Evolutionary conservation across 2,329 filamentous ascomycete genomes (phyloP).

Genomic region (Paracamarosporium sp.): DNA sequence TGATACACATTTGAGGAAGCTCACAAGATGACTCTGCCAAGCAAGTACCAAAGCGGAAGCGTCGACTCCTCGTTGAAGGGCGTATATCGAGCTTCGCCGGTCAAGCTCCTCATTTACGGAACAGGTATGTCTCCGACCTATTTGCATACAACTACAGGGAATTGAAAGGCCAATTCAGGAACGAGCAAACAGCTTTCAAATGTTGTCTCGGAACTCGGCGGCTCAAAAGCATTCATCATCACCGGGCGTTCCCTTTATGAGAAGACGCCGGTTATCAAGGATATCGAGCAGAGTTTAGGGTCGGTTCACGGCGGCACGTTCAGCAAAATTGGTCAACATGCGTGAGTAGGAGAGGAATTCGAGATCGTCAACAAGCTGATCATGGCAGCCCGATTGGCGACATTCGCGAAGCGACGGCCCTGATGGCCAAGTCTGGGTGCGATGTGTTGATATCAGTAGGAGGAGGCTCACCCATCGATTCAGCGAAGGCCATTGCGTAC

Average conservation of each 20-base stretch:
- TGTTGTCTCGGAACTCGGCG: conserved; percentile 41
- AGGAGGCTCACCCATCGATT: conserved; percentile 62
- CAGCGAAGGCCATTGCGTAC: conserved; percentile 48
- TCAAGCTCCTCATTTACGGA: conserved; percentile 48
- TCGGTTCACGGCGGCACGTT: conserved; percentile 60
- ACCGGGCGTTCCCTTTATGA: conserved; percentile 61
- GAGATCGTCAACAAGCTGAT: conserved; percentile 15
- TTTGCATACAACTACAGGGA: background rate
- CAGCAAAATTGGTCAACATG: conserved; percentile 62
- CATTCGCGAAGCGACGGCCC: conserved; percentile 41
- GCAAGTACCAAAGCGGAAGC: conserved; percentile 42
- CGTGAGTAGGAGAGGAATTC: conserved; percentile 51
- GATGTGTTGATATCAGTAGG: conserved; percentile 44
- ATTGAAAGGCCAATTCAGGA: conserved; percentile 18
- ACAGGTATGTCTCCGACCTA: conserved; percentile 24
- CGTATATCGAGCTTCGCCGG: conserved; percentile 43
- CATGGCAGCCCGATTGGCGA: conserved; percentile 39
- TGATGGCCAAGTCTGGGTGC: conserved; percentile 45
- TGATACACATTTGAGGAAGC: background rate
- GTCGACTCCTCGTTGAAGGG: conserved; percentile 42
- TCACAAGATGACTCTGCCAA: conserved; percentile 39
- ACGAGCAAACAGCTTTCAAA: conserved; percentile 41
- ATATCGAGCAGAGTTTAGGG: conserved; percentile 58
- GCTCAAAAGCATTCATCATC: conserved; percentile 62
- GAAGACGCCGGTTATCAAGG: conserved; percentile 61